These are phyloP conservation scores for Asclepias syriaca DNA, from an alignment of 257 asterid species.

Conservation along the genomic window DNA sequence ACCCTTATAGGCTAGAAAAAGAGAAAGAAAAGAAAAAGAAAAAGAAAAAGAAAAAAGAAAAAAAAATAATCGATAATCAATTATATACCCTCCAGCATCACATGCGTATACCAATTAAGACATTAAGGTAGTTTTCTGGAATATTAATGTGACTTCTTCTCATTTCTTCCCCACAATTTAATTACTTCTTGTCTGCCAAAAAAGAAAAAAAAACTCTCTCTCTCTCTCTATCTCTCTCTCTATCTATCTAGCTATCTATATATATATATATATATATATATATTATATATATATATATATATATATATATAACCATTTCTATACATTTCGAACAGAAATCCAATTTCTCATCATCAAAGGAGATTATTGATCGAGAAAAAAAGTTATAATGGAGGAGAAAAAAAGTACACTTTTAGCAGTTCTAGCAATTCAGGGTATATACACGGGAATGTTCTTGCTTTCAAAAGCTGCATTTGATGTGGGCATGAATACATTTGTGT, in stretches of 20 bases:
- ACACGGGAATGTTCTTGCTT: conserved; percentile 75
- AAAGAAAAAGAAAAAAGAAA: too few relatives aligned
- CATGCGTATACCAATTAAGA: conserved; percentile 1
- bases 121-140: background rate
- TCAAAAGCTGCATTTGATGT: conserved; percentile 76
- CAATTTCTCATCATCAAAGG: too few relatives aligned
- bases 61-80: too few relatives aligned
- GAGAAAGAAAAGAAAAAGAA: too few relatives aligned
- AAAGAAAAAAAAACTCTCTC: background rate
- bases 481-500: conserved; percentile 76
- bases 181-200: too few relatives aligned
- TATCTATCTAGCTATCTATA: background rate
- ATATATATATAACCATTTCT: too few relatives aligned
- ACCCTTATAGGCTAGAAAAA: too few relatives aligned
- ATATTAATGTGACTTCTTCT: background rate
- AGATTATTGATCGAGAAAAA: background rate
- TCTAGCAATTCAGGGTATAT: conserved; percentile 40
- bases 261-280: too few relatives aligned
- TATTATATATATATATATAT: too few relatives aligned
- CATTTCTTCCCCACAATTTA: background rate
- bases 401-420: conserved; percentile 36
- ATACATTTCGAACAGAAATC: too few relatives aligned
- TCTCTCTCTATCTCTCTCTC: background rate
- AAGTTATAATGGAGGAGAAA: conserved; percentile 28
- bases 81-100: background rate